Percentiles rank a stretch among this genome's conserved stretches.
These are phyloP conservation scores for Yarrowia alimentaria DNA, from an alignment of 805 yeast genomes.

Conservation along the genomic window DNA sequence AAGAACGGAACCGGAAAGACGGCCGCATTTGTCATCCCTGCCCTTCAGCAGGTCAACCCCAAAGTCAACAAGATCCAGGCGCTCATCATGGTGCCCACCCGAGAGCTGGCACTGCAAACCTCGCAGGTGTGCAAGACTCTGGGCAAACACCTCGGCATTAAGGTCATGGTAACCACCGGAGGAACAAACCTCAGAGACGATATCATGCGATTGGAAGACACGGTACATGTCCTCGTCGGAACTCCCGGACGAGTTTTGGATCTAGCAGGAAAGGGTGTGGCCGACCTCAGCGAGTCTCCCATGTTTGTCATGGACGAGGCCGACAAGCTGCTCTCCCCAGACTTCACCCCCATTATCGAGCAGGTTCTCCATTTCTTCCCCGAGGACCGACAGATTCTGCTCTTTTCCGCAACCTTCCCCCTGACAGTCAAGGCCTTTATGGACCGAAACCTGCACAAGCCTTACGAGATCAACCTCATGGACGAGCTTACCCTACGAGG, in stretches of 20 bases:
- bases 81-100: slow-evolving; percentile 90
- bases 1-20: slow-evolving; percentile 99
- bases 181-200: slow-evolving; percentile 95
- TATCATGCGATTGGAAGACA: slow-evolving; percentile 84
- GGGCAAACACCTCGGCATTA: slow-evolving; percentile 87
- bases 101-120: slow-evolving; percentile 96
- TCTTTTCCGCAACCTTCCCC: slow-evolving; percentile 96
- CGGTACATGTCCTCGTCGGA: slow-evolving; percentile 93
- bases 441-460: slow-evolving; percentile 84
- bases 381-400: slow-evolving; percentile 70
- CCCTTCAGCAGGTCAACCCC: slow-evolving; percentile 84
- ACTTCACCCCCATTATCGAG: slow-evolving; percentile 82
- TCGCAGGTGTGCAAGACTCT: slow-evolving; percentile 95
- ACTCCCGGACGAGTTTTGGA: slow-evolving; percentile 98
- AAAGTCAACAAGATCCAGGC: slow-evolving; percentile 84
- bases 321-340: slow-evolving; percentile 90
- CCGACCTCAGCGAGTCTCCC: slow-evolving; percentile 82
- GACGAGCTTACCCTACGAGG: slow-evolving; percentile 95
- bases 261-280: slow-evolving; percentile 81
- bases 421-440: slow-evolving; percentile 87
- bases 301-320: slow-evolving; percentile 98
- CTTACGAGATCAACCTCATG: slow-evolving; percentile 95
- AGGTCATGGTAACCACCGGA: slow-evolving; percentile 98
- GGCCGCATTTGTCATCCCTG: slow-evolving; percentile 94
- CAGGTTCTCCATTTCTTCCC: slow-evolving; percentile 84